A percentile compares a stretch with the other conserved stretches of the same genome.
phyloP scores from a whole-genome alignment of 495 filamentous ascomycete genomes.

The Tuber brumale region DNA sequence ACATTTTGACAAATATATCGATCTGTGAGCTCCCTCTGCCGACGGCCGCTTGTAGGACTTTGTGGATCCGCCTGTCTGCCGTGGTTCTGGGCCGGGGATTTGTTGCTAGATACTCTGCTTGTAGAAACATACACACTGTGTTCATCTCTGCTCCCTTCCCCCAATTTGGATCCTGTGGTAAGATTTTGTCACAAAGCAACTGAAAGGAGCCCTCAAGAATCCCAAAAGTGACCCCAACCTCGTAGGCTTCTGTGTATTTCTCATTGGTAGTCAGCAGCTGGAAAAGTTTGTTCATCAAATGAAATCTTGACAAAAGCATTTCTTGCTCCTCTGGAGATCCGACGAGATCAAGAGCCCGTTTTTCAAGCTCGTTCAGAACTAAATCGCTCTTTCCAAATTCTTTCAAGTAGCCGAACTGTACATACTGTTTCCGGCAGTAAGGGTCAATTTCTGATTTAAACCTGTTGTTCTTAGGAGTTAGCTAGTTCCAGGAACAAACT shows the following conservation, averaged over 20 bases:
- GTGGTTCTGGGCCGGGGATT: not conserved
- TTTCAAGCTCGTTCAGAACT: not conserved
- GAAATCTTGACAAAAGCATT: conserved; percentile 7
- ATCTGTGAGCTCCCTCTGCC: not conserved
- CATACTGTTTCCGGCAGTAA: conserved; percentile 11
- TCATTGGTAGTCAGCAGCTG: not conserved
- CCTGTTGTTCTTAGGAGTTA: conserved; percentile 1
- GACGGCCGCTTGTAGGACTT: not conserved
- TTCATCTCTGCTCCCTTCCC: not conserved
- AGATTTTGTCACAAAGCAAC: conserved; percentile 1
- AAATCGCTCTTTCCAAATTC: not conserved
- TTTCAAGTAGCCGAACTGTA: conserved; percentile 12
- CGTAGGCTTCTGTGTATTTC: conserved; percentile 15
- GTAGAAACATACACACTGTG: conserved; percentile 12
- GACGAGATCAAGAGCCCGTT: not conserved
- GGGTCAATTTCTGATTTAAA: conserved; percentile 8
- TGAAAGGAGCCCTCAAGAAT: conserved; percentile 8
- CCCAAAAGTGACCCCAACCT: conserved; percentile 13
- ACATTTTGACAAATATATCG: conserved; percentile 1
- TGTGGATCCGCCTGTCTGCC: not conserved
- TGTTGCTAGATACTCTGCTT: not conserved
- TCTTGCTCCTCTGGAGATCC: not conserved
- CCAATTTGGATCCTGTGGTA: not conserved
- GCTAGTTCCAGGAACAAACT: not conserved
- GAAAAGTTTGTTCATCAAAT: conserved; percentile 25